A percentile compares a stretch with the other conserved stretches of the same genome.
phyloP scores from a whole-genome alignment of 768 basidiomycete genomes.

The Agaricus sinodeliciosus region DNA sequence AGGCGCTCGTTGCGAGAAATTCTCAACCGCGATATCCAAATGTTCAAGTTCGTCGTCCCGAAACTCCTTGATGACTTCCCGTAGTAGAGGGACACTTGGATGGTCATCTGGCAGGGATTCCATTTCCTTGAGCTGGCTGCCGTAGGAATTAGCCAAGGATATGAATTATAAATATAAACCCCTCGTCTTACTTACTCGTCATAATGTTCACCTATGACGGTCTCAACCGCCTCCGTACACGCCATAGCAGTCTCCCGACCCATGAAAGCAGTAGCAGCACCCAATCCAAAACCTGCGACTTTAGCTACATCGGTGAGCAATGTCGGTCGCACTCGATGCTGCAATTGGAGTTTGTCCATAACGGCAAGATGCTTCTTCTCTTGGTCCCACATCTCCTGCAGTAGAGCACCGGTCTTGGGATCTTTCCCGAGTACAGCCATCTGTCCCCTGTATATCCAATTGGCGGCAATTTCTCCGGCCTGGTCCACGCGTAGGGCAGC shows the following conservation, averaged over 20 bases:
- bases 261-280: constrained; percentile 79
- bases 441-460: constrained; percentile 93
- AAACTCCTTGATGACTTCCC: constrained; percentile 72
- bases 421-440: constrained; percentile 64
- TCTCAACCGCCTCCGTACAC: constrained; percentile 96
- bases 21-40: constrained; percentile 82
- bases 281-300: constrained; percentile 80
- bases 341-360: constrained; percentile 78
- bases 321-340: constrained; percentile 84
- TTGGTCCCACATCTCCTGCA: constrained; percentile 94
- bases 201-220: constrained; percentile 97
- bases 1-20: constrained; percentile 85
- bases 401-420: constrained; percentile 43
- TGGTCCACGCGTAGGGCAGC: constrained; percentile 86
- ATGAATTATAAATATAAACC: background rate
- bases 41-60: constrained; percentile 95
- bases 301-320: constrained; percentile 80
- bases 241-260: constrained; percentile 96
- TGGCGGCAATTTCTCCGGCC: constrained; percentile 92
- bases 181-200: constrained; percentile 66
- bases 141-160: constrained; percentile 8
- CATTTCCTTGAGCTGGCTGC: constrained; percentile 78
- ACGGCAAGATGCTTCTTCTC: constrained; percentile 88
- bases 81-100: constrained; percentile 72
- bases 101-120: constrained; percentile 58